Base-by-base conservation (phyloP, 208 protist genomes). In the Leptomonas seymouri region DNA sequence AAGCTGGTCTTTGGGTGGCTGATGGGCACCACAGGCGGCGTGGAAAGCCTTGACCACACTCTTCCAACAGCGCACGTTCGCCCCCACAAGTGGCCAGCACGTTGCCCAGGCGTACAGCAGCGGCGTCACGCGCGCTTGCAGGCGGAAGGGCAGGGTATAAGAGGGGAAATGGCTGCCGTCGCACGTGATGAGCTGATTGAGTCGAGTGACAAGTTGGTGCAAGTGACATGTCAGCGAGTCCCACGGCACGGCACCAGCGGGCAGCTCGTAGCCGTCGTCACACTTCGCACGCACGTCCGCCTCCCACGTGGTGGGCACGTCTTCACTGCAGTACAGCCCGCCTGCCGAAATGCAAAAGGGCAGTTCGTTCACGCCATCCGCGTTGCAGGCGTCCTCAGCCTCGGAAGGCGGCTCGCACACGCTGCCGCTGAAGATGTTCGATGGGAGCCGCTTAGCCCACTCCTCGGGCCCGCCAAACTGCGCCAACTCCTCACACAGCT, bases 61-160 rank as follows among this genome's bases (percentile, higher is more conserved):
- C 12, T 31, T 34, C 90, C 90, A 95, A 44, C 60, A 69, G 1
- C 44, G 56, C 6, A 71, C 48, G 30, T 74, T 65, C 34, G 81
- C 74, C 21, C 48, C 60, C 20, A 85, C 46, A 25, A 93, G 84
- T 18, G 78, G 68, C 73, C 72, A 90, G 61, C 90, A 60, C 5
- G 80, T 79, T 27, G 85, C 36, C 86, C 90, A 95, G 25, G 58
- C 57, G 76, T 93, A 95, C 6, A 95, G 67, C 15, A 88, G 36
- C 18, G 85, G 85, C 41, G 87, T 71, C 45, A 91, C 61, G 23
- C 56, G 73, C 25, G 61, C 63, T 56, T 86, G 87, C 55, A 91
- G 58, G 56, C 76, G 71, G 30, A 42, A 45, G 4, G 84, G 81
- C 12, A 90, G 23, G 34, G 60, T 66, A 60, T 82, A 80, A 16